These are phyloP conservation scores for Microascus cirrosus DNA, from an alignment of 2,329 filamentous ascomycete species.

Conservation along the genomic window DNA sequence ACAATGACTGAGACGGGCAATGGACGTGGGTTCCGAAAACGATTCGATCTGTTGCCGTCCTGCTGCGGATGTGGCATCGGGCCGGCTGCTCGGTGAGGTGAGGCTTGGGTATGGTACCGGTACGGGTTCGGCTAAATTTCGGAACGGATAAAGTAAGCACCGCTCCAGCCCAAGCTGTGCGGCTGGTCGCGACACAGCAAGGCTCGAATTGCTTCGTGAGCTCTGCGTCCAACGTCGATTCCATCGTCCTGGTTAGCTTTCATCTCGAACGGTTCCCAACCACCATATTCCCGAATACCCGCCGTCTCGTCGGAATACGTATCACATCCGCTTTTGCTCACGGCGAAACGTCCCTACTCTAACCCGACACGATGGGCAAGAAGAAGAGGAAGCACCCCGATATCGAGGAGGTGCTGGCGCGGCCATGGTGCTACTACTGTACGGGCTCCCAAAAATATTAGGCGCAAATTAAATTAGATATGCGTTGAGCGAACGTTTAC, in stretches of 20 bases:
- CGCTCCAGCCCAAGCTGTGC: neutral
- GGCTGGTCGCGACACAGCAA: neutral
- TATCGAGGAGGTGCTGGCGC: slow-evolving; percentile 75
- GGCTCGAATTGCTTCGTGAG: neutral
- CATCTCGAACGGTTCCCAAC: neutral
- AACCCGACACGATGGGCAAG: slow-evolving; percentile 56
- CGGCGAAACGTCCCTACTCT: neutral
- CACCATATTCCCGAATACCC: neutral
- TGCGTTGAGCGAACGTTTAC: neutral
- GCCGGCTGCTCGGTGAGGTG: neutral
- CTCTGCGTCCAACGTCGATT: neutral
- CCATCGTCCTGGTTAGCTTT: neutral
- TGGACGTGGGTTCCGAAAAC: too few relatives aligned
- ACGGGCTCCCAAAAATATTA: slow-evolving; percentile 7
- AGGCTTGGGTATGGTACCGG: neutral
- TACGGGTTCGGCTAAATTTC: neutral
- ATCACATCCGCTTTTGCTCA: neutral
- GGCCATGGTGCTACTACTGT: slow-evolving; percentile 99
- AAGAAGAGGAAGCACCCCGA: slow-evolving; percentile 81
- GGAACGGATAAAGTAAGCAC: neutral
- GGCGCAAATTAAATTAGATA: neutral
- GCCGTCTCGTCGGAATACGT: neutral
- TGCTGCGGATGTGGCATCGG: too few relatives aligned
- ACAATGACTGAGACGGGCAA: too few relatives aligned
- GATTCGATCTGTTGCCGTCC: too few relatives aligned